phyloP scores from a whole-genome alignment of 192 early-diverging fungal species.

The Backusella westeae region DNA sequence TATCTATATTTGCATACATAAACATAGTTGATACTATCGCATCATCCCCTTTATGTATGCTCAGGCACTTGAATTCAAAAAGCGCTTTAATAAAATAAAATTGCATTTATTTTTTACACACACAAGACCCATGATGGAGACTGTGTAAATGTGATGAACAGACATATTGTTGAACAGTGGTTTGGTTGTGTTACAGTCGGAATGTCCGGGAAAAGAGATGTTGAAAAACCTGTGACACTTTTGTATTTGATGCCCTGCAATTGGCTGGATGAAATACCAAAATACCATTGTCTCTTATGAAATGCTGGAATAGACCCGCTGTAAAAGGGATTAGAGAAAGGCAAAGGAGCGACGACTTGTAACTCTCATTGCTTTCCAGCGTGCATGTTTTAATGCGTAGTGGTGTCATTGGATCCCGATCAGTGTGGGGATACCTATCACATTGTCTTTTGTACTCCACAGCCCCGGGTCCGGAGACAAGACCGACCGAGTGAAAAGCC shows the following conservation, averaged over 20 bases:
- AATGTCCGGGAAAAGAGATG: neutral
- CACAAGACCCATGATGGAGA: no score
- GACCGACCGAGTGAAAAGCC: slow-evolving; percentile 1
- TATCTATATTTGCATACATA: no score
- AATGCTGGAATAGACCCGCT: neutral
- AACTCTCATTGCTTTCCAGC: neutral
- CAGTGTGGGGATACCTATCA: slow-evolving; percentile 8
- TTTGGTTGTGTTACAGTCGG: neutral
- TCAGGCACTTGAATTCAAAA: no score
- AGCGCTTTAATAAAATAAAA: no score
- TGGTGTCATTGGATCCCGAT: neutral
- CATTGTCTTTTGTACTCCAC: slow-evolving; percentile 1
- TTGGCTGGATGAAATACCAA: neutral
- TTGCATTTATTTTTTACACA: no score
- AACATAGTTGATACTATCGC: no score
- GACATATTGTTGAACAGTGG: neutral
- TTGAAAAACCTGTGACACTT: slow-evolving; percentile 11
- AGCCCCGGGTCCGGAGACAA: slow-evolving; percentile 17
- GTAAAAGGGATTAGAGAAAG: neutral
- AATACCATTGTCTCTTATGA: neutral
- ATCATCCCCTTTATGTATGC: no score
- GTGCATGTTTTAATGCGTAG: neutral
- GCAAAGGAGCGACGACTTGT: neutral
- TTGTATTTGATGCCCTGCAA: neutral
- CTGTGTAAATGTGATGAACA: no score